Base-by-base conservation (phyloP, 768 basidiomycete species). In the Tephrocybe sp. region DNA sequence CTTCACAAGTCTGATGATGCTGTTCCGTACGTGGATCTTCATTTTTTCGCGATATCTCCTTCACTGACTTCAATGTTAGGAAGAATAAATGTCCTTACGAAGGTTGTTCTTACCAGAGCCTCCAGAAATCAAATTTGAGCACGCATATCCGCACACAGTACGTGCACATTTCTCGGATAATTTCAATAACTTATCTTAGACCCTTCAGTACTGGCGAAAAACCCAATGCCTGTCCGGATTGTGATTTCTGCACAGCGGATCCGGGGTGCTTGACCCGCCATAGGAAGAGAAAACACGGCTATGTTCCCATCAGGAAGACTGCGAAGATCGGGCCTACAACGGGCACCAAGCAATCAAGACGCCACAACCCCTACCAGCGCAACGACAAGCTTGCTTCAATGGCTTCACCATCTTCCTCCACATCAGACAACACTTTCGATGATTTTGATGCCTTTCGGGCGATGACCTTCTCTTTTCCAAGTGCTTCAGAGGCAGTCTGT, bases 131-230 rank as follows among this genome's bases (percentile, higher is more conserved):
- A 2, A 71, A 71, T 41, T 36, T 71, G 3, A 59, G 59, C 17
- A 68, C 68, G 15, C 70, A 71, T 51, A 56, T 62, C 23, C 55
- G 57, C 28, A 67, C 54, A 23, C 70, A 71, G 68, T 70, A 49
- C 54, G 64, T 20, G 59, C 33, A 5, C n/a, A 17, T 33, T 4
- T 10, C 26, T 2, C 4, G 34, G 4, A 15, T 23, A 0, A 8
- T 38, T 10, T 30, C 7, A 28, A 10, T 2, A 20, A 30, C 47
- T 54, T 14, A 55, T 30, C 36, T 5, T 38, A 17, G 44, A 20
- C 20, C 43, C 40, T 45, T 23, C 39, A 71, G 68, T 46, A 68
- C 66, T 32, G 63, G 65, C 10, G 57, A 62, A 20, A 63, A 65
- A 46, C 57, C 65, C 2, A 55, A 64, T 8, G 40, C 54, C 12